phyloP scores from a whole-genome alignment of 108 stramenopile genomes.

The Ochromonas danica region DNA sequence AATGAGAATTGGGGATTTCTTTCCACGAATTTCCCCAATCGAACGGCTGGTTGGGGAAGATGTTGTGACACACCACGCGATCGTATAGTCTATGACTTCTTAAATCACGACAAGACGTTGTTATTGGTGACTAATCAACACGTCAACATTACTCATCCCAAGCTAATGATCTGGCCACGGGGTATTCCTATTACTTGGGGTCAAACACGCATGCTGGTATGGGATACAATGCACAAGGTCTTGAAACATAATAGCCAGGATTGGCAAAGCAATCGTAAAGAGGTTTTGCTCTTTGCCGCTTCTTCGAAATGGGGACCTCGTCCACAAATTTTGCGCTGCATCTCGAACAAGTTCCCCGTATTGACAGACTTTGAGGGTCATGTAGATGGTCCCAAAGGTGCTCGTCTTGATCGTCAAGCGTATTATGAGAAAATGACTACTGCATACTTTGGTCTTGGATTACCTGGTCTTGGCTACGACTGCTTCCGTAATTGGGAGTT shows the following conservation, averaged over 20 bases:
- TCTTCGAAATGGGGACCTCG: conserved; percentile 32
- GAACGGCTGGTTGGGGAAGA: conserved; percentile 33
- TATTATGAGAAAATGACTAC: conserved; percentile 32
- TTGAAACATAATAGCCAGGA: conserved; percentile 20
- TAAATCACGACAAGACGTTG: conserved; percentile 36
- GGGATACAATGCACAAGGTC: conserved; percentile 5
- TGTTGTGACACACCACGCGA: conserved; percentile 19
- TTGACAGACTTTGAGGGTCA: conserved; percentile 32
- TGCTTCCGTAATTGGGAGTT: conserved; percentile 37
- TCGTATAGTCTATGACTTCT: conserved; percentile 18
- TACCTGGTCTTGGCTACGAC: conserved; percentile 35
- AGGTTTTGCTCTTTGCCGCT: conserved; percentile 8
- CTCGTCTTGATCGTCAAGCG: conserved; percentile 18
- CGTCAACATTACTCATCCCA: conserved; percentile 30
- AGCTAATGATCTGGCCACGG: conserved; percentile 26
- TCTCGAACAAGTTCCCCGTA: conserved; percentile 24
- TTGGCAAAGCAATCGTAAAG: conserved; percentile 7
- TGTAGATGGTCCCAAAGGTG: background rate
- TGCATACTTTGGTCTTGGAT: conserved; percentile 27
- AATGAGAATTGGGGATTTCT: conserved; percentile 37
- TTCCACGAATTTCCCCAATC: conserved; percentile 30
- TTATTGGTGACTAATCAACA: conserved; percentile 35
- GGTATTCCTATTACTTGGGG: conserved; percentile 37
- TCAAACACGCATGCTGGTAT: conserved; percentile 26
- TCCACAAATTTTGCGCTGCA: conserved; percentile 31